Conservation (phyloP, 208 protist genomes). For the Acanthamoeba divionensis region DNA sequence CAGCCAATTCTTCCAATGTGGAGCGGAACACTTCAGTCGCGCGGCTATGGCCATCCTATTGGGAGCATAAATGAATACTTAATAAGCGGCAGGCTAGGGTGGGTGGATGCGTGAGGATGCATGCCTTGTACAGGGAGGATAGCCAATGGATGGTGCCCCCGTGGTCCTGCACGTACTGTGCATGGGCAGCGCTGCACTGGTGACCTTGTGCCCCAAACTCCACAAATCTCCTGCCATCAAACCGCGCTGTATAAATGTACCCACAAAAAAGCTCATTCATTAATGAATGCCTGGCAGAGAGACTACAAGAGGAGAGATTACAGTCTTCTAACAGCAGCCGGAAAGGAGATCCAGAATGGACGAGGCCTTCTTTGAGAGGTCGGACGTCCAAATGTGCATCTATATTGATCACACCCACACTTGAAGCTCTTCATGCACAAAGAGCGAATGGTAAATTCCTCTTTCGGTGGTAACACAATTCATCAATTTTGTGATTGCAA, state of each 20-base stretch:
- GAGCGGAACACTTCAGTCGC: neutral
- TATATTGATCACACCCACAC: conserved; percentile 81
- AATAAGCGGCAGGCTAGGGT: neutral
- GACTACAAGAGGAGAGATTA: neutral
- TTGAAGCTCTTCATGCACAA: too few species aligned
- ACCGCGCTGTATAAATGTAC: neutral
- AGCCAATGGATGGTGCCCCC: conserved; percentile 74
- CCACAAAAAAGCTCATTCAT: neutral
- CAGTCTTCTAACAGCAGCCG: conserved; percentile 72
- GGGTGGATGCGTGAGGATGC: neutral
- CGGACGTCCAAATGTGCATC: conserved; percentile 85
- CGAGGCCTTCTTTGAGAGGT: conserved; percentile 65
- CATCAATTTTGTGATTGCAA: too few species aligned
- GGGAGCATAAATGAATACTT: neutral
- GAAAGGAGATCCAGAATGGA: conserved; percentile 82
- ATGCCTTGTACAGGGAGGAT: conserved; percentile 31
- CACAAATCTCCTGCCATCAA: conserved; percentile 69
- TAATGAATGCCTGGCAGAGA: neutral
- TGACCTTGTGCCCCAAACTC: conserved; percentile 82
- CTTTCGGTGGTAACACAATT: too few species aligned
- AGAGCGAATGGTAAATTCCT: too few species aligned
- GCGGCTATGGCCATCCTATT: too few species aligned
- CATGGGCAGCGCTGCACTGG: conserved; percentile 78
- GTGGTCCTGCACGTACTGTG: conserved; percentile 72
- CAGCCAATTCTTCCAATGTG: conserved; percentile 53